phyloP scores from a whole-genome alignment of 345 rosid genomes.

The Xanthoceras sorbifolium region DNA sequence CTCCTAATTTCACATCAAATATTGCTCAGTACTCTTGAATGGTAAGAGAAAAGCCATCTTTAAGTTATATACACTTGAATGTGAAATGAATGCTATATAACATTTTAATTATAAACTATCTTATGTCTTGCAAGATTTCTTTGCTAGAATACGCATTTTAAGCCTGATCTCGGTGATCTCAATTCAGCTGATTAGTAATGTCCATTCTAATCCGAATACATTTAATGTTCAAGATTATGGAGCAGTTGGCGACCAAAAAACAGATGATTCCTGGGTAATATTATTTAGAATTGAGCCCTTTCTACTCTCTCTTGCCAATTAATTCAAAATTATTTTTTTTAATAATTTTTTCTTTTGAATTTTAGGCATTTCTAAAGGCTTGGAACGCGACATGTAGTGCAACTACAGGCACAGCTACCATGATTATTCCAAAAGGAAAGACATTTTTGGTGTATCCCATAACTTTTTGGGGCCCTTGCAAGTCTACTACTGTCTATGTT shows the following conservation, averaged over 20 bases:
- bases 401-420: not conserved
- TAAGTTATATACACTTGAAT: too few relatives aligned
- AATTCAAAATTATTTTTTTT: not conserved
- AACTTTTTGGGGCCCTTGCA: too few relatives aligned
- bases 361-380: conserved; percentile 29
- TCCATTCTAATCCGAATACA: not conserved
- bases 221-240: conserved; percentile 20
- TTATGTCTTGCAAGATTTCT: not conserved
- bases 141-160: not conserved
- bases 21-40: too few relatives aligned
- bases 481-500: too few relatives aligned
- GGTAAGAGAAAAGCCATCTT: too few relatives aligned
- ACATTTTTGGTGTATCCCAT: too few relatives aligned
- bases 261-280: conserved; percentile 20
- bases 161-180: not conserved
- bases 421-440: too few relatives aligned
- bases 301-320: not conserved
- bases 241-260: conserved; percentile 11
- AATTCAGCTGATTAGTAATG: not conserved
- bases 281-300: not conserved
- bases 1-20: too few relatives aligned
- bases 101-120: too few relatives aligned
- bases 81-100: too few relatives aligned
- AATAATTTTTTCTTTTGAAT: not conserved
- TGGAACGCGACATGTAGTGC: conserved; percentile 25